A percentile compares a stretch with the other conserved stretches of the same genome.
These are phyloP conservation scores for Monosporozyma solicola DNA, from an alignment of 805 yeast species.

Conservation along the genomic window DNA sequence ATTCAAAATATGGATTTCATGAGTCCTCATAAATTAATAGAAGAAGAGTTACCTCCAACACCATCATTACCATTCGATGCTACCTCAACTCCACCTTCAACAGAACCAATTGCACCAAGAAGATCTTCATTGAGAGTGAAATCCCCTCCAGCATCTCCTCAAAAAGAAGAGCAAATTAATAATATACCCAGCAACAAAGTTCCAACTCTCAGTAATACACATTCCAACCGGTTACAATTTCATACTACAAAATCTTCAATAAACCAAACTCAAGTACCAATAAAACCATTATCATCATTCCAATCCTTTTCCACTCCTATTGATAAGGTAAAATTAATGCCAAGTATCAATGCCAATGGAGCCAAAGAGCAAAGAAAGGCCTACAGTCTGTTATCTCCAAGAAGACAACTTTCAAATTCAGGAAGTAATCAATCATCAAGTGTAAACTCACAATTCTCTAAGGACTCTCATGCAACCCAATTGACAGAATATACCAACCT, in stretches of 20 bases:
- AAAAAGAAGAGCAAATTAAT: background rate
- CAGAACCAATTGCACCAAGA: constrained; percentile 7
- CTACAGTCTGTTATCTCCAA: constrained; percentile 12
- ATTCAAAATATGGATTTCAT: constrained; percentile 15
- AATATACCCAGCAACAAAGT: background rate
- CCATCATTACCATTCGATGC: constrained; percentile 7
- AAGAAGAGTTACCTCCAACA: background rate
- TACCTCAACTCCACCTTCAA: constrained; percentile 14
- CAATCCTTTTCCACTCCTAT: constrained; percentile 13
- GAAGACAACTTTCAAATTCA: constrained; percentile 20
- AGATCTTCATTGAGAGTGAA: constrained; percentile 17
- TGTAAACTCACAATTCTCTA: constrained; percentile 24
- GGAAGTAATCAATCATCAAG: constrained; percentile 14
- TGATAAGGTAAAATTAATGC: constrained; percentile 7
- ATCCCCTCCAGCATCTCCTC: constrained; percentile 1
- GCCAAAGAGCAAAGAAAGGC: constrained; percentile 7
- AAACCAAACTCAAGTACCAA: too few relatives aligned
- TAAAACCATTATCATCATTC: constrained; percentile 18
- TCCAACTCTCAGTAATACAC: background rate
- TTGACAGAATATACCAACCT: constrained; percentile 7
- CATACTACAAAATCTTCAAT: background rate
- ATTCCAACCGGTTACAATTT: background rate
- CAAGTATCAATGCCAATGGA: constrained; percentile 9
- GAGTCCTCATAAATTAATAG: background rate
- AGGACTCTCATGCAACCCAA: constrained; percentile 13